A percentile compares a stretch with the other conserved stretches of the same genome.
phyloP scores from a whole-genome alignment of 2,329 filamentous ascomycete species.

The Fusarium pilosicola region DNA sequence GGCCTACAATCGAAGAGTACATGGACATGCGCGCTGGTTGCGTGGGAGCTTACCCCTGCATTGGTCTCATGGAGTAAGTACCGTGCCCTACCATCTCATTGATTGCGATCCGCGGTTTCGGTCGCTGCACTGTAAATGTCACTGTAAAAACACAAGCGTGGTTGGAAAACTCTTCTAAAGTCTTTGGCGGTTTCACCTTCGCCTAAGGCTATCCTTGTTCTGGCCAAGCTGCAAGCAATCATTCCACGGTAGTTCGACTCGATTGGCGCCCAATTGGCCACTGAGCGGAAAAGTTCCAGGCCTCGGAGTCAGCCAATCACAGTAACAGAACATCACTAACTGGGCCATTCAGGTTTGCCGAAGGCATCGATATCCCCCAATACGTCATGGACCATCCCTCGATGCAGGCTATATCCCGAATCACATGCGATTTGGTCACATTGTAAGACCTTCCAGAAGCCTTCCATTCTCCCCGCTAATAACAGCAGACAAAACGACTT shows the following conservation, averaged over 20 bases:
- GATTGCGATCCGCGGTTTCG: background rate
- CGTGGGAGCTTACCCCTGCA: conserved; percentile 21
- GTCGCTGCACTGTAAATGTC: background rate
- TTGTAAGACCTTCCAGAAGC: conserved; percentile 1
- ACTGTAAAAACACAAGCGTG: background rate
- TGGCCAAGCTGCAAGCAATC: background rate
- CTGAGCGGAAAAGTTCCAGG: background rate
- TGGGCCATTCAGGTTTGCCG: conserved; percentile 13
- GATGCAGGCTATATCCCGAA: conserved; percentile 18
- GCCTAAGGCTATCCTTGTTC: background rate
- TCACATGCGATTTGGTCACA: conserved; percentile 20
- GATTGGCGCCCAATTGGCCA: background rate
- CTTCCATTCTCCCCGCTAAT: background rate
- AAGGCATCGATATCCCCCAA: conserved; percentile 20
- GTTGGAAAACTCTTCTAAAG: background rate
- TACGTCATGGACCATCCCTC: conserved; percentile 22
- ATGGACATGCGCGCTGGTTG: conserved; percentile 29
- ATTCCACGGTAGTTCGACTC: background rate
- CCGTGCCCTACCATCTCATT: background rate
- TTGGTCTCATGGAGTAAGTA: conserved; percentile 28
- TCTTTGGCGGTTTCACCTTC: background rate
- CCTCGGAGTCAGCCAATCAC: background rate
- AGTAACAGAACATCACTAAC: background rate
- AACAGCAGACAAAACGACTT: conserved; percentile 15
- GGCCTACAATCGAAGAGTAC: conserved; percentile 12